Conservation (phyloP, 495 filamentous ascomycete genomes). For the Xylaria sp. region DNA sequence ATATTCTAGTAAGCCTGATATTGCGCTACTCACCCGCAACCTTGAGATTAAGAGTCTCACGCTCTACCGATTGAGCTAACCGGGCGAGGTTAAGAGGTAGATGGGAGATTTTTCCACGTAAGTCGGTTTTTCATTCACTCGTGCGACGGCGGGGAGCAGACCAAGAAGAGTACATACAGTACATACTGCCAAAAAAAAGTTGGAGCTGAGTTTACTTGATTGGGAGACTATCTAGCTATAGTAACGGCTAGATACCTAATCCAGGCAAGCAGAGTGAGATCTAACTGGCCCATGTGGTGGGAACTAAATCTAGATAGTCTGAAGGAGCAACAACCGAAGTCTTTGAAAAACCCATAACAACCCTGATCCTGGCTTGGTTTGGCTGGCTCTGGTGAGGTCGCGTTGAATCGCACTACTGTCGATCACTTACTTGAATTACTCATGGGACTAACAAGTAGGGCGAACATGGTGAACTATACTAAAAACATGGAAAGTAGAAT, state of each 20-base stretch:
- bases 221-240: neutral
- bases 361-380: neutral
- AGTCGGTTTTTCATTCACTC: neutral
- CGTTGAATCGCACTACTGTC: neutral
- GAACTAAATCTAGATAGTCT: slow-evolving; percentile 5
- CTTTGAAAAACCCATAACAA: neutral
- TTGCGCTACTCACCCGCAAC: slow-evolving; percentile 17
- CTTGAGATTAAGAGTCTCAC: slow-evolving; percentile 58
- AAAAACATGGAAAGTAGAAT: too few relatives aligned
- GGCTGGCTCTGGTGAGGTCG: neutral
- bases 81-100: slow-evolving; percentile 34
- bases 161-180: too few relatives aligned
- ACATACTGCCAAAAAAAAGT: too few relatives aligned
- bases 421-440: slow-evolving; percentile 10
- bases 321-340: neutral
- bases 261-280: neutral
- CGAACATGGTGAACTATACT: neutral
- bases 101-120: neutral
- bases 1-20: neutral
- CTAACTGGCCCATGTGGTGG: neutral
- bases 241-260: too few relatives aligned
- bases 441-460: slow-evolving; percentile 1
- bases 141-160: neutral
- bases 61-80: slow-evolving; percentile 86
- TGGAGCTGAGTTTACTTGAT: neutral